Percentiles rank a stretch among this genome's conserved stretches.
These are phyloP conservation scores for Lipomyces starkeyi DNA, from an alignment of 805 yeast genomes.

Conservation along the genomic window DNA sequence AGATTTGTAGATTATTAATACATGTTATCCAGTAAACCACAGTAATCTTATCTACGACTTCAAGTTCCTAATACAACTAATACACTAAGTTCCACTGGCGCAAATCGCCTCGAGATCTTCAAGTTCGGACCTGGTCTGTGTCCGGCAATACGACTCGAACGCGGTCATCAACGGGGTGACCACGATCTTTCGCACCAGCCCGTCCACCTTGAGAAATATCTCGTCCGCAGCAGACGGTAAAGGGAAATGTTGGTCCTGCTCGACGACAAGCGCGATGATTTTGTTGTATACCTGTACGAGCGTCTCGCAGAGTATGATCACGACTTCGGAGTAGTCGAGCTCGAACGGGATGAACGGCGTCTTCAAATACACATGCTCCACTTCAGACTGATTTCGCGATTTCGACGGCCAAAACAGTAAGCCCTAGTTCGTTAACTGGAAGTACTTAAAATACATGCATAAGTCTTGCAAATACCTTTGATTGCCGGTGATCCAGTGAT, in stretches of 20 bases:
- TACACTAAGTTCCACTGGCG: not conserved
- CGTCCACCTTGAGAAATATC: not conserved
- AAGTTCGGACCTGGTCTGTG: not conserved
- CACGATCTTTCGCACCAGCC: conserved; percentile 8
- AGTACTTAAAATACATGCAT: not conserved
- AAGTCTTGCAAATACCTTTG: not conserved
- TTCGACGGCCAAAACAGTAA: not conserved
- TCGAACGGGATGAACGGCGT: conserved; percentile 14
- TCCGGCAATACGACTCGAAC: conserved; percentile 6
- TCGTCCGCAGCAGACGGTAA: conserved; percentile 5
- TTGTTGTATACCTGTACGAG: not conserved
- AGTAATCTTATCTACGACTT: not conserved
- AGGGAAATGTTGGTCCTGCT: not conserved
- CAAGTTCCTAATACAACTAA: not conserved
- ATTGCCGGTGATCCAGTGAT: not conserved
- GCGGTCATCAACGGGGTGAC: conserved; percentile 7
- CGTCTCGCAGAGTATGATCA: conserved; percentile 10
- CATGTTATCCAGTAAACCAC: not conserved
- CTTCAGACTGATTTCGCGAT: not conserved
- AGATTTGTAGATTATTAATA: conserved; percentile 12
- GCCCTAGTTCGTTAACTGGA: not conserved
- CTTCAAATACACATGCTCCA: not conserved
- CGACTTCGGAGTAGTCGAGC: conserved; percentile 7
- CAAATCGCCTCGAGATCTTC: conserved; percentile 2
- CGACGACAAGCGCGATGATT: not conserved